Conservation (phyloP, 129 eudicot genomes). For the Flaveria linearis region DNA sequence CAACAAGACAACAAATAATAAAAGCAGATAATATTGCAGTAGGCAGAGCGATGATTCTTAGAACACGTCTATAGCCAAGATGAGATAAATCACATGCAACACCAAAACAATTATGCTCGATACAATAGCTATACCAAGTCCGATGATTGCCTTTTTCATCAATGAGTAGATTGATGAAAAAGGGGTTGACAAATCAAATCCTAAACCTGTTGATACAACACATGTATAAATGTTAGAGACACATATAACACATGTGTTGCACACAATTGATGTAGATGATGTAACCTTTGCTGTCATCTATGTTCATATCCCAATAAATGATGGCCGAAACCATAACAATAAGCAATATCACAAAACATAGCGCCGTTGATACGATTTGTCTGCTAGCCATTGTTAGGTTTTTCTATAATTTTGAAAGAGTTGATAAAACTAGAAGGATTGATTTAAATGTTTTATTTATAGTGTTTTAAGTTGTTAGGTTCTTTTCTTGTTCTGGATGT, state of each 20-base stretch:
- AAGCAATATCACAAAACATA: not conserved
- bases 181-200: not conserved
- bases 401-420: slow-evolving; percentile 7
- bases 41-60: not conserved
- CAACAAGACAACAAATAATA: slow-evolving; percentile 2
- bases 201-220: slow-evolving; percentile 19
- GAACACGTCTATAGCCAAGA: no score
- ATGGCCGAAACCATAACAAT: slow-evolving; percentile 1
- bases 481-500: slow-evolving; percentile 33
- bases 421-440: not conserved
- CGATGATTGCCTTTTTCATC: slow-evolving; percentile 15
- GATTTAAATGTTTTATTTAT: not conserved
- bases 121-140: not conserved
- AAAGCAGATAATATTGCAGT: not conserved
- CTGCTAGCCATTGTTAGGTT: slow-evolving; percentile 4
- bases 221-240: not conserved
- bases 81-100: not conserved
- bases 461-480: not conserved
- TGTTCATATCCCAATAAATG: slow-evolving; percentile 13
- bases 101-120: not conserved
- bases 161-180: not conserved
- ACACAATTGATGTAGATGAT: not conserved
- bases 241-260: not conserved
- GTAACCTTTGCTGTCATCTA: not conserved
- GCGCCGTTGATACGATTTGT: not conserved